Evolutionary conservation across 257 asterid species (phyloP).

Genomic region (Solanum sparsipilum): DNA sequence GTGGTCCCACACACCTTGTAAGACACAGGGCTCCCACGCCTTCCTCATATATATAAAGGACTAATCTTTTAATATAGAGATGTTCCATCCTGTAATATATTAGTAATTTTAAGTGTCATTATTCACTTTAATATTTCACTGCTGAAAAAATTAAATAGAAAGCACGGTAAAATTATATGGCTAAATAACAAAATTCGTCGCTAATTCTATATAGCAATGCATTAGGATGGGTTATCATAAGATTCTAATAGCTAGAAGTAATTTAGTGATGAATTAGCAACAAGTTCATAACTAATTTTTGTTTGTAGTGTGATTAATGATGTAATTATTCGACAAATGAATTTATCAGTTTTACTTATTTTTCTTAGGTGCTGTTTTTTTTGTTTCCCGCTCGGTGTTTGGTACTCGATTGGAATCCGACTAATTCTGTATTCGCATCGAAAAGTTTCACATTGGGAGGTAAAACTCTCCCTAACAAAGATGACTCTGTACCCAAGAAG

Average conservation of each 20-base stretch:
- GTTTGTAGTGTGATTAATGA: background rate
- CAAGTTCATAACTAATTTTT: no score
- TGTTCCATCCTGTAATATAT: conserved; percentile 61
- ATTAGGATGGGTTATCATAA: background rate
- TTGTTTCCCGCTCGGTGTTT: background rate
- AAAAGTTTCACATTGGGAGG: background rate
- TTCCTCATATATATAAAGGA: conserved; percentile 18
- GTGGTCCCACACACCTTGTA: background rate
- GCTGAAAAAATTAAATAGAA: background rate
- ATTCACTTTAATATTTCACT: background rate
- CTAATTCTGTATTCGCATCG: background rate
- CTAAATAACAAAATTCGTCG: background rate
- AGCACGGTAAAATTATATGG: background rate
- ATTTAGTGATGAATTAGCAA: background rate
- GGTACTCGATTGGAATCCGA: background rate
- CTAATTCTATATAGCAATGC: background rate
- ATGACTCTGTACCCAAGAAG: background rate
- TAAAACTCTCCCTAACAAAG: background rate
- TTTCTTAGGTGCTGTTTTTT: background rate
- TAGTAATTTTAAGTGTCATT: background rate
- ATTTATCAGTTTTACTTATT: background rate
- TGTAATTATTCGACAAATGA: background rate
- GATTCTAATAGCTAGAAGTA: background rate
- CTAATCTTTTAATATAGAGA: conserved; percentile 81
- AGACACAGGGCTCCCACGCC: background rate